Base-by-base conservation (phyloP, 2,329 filamentous ascomycete genomes). In the Monilinia fructicola region DNA sequence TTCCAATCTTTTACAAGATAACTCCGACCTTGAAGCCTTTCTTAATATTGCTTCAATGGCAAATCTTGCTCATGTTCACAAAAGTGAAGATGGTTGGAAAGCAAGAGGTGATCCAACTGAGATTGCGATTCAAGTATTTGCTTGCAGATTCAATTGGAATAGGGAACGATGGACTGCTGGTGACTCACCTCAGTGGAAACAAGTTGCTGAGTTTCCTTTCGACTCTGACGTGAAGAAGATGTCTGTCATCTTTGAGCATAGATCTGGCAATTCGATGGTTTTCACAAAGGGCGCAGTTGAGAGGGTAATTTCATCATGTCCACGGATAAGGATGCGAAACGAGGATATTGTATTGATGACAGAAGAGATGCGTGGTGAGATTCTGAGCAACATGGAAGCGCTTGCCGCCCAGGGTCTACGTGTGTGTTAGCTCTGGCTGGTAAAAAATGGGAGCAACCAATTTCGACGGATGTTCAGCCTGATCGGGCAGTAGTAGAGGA, bases 151-250 rank as follows among this genome's bases (percentile, higher is more conserved):
- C 74, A 79, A 85, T 65, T 86, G 85, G 81, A 87, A 87, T 68
- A 81, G 84, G 11, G 78, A 82, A 21, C 78, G 79, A 11, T 82
- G 84, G 70, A 82, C 81, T 0, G 78, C 79, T 16, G 84, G 82
- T 2, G 79, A 84, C 1, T 78, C 78, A 4, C 78, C 83, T 0
- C 72, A 79, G 38, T 89, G 85, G 85, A 79, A 78, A 26, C 81
- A 89, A 70, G 78, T 87, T 31, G 85, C 86, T 1, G 90, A 92
- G 72, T 90, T 89, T 67, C 89, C 88, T 0, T 92, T 92, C 69
- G 89, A 92, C 73, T 91, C 88, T 0, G 85, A 85, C 67, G 84
- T 91, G 69, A 92, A 92, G 80, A 90, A 88, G 72, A 92, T 92
- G 89, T 90, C 88, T 0, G 88, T 90, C 48, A 86, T 91, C 64